phyloP scores from a whole-genome alignment of 2,329 filamentous ascomycete species.

The Raffaelea ambrosiae region DNA sequence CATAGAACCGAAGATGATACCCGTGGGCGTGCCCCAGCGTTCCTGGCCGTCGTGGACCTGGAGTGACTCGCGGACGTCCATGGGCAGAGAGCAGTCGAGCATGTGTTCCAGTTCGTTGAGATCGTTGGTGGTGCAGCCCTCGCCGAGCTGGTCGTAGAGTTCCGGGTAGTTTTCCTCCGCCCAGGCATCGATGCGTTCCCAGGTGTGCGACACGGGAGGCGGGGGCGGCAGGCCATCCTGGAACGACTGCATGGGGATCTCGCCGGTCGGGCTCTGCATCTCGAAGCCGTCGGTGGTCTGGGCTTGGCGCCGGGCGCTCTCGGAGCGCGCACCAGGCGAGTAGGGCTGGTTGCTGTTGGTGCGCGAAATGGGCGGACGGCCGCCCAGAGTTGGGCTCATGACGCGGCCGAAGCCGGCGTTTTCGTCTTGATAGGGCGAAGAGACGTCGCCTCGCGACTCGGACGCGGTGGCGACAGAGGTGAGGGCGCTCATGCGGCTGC shows the following conservation, averaged over 20 bases:
- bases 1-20: conserved; percentile 91
- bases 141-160: conserved; percentile 85
- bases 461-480: conserved; percentile 83
- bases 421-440: conserved; percentile 71
- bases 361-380: conserved; percentile 3
- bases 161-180: conserved; percentile 92
- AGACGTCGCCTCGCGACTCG: conserved; percentile 80
- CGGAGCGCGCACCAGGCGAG: conserved; percentile 82
- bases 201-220: conserved; percentile 81
- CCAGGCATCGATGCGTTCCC: conserved; percentile 91
- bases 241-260: conserved; percentile 96
- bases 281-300: conserved; percentile 61
- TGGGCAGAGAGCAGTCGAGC: conserved; percentile 84
- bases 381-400: conserved; percentile 6
- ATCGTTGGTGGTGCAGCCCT: conserved; percentile 87
- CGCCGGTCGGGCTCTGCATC: conserved; percentile 58
- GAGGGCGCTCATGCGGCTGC: conserved; percentile 67
- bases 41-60: conserved; percentile 95
- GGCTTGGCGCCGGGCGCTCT: conserved; percentile 56
- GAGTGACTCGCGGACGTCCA: conserved; percentile 88
- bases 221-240: conserved; percentile 83
- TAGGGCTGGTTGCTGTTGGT: conserved; percentile 46
- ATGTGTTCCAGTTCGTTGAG: conserved; percentile 95
- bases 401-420: conserved; percentile 3
- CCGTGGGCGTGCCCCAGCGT: conserved; percentile 80